phyloP scores from a whole-genome alignment of 1,284 basidiomycete species.

The Heterobasidion parviporum region DNA sequence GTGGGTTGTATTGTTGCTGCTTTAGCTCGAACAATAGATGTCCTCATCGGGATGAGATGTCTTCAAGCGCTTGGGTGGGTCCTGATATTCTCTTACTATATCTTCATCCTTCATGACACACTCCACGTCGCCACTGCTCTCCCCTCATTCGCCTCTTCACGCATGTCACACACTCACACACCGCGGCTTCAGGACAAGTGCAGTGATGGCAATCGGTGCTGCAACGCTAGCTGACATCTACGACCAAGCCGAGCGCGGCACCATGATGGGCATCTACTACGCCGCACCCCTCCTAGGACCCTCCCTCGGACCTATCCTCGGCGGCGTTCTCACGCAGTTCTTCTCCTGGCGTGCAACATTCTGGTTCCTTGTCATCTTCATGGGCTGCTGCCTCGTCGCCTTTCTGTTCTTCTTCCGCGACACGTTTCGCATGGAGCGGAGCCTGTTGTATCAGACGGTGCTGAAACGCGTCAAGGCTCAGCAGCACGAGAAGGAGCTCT shows the following conservation, averaged over 20 bases:
- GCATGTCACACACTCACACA: background rate
- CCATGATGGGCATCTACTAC: conserved; percentile 75
- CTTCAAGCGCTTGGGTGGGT: conserved; percentile 59
- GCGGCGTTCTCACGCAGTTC: conserved; percentile 60
- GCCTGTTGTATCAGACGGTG: conserved; percentile 65
- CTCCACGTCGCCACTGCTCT: background rate
- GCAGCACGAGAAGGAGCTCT: background rate
- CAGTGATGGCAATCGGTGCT: conserved; percentile 73
- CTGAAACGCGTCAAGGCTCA: conserved; percentile 24
- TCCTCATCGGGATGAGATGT: conserved; percentile 68
- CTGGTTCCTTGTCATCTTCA: conserved; percentile 71
- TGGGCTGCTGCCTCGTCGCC: conserved; percentile 43
- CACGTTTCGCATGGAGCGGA: conserved; percentile 77
- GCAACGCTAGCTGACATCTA: conserved; percentile 80
- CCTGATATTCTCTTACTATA: no score
- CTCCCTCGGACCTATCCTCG: conserved; percentile 64
- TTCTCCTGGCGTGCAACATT: conserved; percentile 76
- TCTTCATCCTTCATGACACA: no score
- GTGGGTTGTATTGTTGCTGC: conserved; percentile 62
- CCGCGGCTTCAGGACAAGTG: conserved; percentile 47
- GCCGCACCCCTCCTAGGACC: conserved; percentile 36
- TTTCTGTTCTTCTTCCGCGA: conserved; percentile 73
- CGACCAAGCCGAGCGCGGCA: conserved; percentile 71
- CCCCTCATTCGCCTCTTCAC: background rate
- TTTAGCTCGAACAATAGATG: conserved; percentile 53